Percentiles rank a stretch among this genome's conserved stretches.
Conservation (phyloP, 2,329 filamentous ascomycete genomes). For the Pseudogymnoascus sp. region DNA sequence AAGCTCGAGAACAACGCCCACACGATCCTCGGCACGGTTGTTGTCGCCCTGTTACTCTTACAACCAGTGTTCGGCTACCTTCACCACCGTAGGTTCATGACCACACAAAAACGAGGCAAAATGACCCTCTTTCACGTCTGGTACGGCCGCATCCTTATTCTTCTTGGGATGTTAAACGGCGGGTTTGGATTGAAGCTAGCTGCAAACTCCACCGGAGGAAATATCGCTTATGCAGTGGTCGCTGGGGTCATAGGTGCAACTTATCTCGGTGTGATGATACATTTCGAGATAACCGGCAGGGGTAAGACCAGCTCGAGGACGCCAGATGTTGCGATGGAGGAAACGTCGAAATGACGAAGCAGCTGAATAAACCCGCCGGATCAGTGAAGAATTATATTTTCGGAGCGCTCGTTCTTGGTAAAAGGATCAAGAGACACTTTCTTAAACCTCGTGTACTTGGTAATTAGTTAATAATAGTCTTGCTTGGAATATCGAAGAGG, state of each 20-base stretch:
- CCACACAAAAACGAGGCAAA: conserved; percentile 38
- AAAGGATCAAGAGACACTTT: not conserved
- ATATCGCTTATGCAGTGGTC: conserved; percentile 48
- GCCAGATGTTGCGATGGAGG: not conserved
- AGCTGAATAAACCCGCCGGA: not conserved
- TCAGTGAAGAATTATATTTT: not conserved
- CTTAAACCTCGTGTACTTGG: not conserved
- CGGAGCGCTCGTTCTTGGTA: not conserved
- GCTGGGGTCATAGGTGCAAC: conserved; percentile 39
- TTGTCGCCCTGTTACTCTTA: conserved; percentile 45
- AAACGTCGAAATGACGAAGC: conserved; percentile 2
- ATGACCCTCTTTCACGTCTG: conserved; percentile 52
- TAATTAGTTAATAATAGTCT: conserved; percentile 5
- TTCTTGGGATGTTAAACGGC: conserved; percentile 54
- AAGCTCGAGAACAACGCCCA: conserved; percentile 33
- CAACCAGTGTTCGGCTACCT: conserved; percentile 50
- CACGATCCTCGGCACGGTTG: conserved; percentile 46
- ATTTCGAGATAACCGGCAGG: not conserved
- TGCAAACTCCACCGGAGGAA: conserved; percentile 31
- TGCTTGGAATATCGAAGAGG: not conserved
- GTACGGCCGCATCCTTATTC: conserved; percentile 50
- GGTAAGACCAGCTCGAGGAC: not conserved
- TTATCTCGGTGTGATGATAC: conserved; percentile 33
- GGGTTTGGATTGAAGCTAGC: conserved; percentile 50
- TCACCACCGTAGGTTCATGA: conserved; percentile 48